These are phyloP conservation scores for Phytophthora capsici DNA, from an alignment of 352 stramenopile genomes.

Conservation along the genomic window DNA sequence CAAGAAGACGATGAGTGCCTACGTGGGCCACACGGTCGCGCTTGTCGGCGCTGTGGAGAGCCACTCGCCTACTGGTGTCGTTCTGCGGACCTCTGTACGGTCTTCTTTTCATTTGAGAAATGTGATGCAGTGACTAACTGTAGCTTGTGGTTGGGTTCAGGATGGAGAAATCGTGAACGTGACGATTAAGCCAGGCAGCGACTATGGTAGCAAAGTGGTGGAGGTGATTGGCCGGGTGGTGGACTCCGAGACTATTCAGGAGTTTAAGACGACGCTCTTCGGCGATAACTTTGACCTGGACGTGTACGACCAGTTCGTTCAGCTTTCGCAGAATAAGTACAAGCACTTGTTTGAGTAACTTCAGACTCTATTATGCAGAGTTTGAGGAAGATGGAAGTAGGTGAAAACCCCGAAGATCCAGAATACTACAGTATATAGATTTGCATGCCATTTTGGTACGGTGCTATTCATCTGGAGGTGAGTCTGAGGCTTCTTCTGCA, in stretches of 20 bases:
- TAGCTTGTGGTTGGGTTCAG: slow-evolving; percentile 31
- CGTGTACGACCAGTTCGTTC: slow-evolving; percentile 85
- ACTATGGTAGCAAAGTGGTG: slow-evolving; percentile 87
- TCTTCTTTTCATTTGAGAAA: too few species aligned
- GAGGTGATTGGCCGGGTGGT: slow-evolving; percentile 85
- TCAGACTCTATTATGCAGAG: not conserved
- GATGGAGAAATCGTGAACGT: slow-evolving; percentile 85
- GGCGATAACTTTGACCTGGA: slow-evolving; percentile 83
- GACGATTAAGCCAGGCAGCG: slow-evolving; percentile 66
- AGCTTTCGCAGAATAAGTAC: slow-evolving; percentile 79
- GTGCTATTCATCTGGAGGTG: slow-evolving; percentile 6
- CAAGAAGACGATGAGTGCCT: slow-evolving; percentile 72
- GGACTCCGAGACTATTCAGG: slow-evolving; percentile 74
- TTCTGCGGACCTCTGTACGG: slow-evolving; percentile 76
- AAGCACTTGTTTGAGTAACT: slow-evolving; percentile 72
- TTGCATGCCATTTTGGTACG: slow-evolving; percentile 17
- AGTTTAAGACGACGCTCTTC: slow-evolving; percentile 89
- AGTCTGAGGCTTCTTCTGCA: slow-evolving; percentile 11
- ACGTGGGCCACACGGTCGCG: slow-evolving; percentile 73
- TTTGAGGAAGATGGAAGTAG: too few species aligned
- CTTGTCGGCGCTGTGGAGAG: slow-evolving; percentile 81
- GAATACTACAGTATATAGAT: slow-evolving; percentile 48
- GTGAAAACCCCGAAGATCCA: slow-evolving; percentile 1
- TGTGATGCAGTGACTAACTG: not conserved
- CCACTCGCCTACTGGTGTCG: slow-evolving; percentile 71